Evolutionary conservation across 768 basidiomycete species (phyloP).

Genomic region (Rhodotorula taiwanensis): DNA sequence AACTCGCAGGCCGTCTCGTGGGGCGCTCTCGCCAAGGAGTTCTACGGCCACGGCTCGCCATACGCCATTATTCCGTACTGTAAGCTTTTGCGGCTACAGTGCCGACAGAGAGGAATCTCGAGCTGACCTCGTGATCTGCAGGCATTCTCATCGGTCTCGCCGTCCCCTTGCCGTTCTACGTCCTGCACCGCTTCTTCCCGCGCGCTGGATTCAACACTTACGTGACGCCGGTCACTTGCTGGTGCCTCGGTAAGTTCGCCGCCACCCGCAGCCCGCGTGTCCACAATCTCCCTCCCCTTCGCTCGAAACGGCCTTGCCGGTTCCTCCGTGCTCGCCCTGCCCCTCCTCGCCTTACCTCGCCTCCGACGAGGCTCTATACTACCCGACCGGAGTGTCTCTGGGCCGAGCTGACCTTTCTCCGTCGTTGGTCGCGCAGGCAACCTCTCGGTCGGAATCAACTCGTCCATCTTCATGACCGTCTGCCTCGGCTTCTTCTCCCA

Average conservation of each 20-base stretch:
- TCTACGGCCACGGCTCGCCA: conserved; percentile 45
- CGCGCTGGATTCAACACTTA: conserved; percentile 51
- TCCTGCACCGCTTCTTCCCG: conserved; percentile 50
- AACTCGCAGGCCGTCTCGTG: conserved; percentile 56
- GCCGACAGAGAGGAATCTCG: neutral
- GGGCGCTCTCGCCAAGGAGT: conserved; percentile 52
- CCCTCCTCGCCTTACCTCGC: too few relatives aligned
- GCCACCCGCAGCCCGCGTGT: too few relatives aligned
- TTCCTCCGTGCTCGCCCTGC: too few relatives aligned
- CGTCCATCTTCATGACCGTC: conserved; percentile 51
- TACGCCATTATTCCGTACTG: conserved; percentile 54
- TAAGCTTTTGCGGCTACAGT: neutral
- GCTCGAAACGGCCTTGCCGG: too few relatives aligned
- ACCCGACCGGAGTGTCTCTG: too few relatives aligned
- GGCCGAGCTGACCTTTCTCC: too few relatives aligned
- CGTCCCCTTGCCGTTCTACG: conserved; percentile 55
- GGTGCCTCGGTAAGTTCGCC: conserved; percentile 45
- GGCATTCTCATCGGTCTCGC: conserved; percentile 52
- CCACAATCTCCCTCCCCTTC: too few relatives aligned
- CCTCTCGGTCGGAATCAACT: conserved; percentile 57
- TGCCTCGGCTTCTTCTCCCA: conserved; percentile 58
- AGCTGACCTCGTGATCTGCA: conserved; percentile 49
- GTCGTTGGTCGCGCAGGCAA: too few relatives aligned
- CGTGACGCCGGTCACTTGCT: conserved; percentile 41
- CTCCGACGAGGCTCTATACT: too few relatives aligned